phyloP scores from a whole-genome alignment of 148 eudicot genomes.

The Beta vulgaris region DNA sequence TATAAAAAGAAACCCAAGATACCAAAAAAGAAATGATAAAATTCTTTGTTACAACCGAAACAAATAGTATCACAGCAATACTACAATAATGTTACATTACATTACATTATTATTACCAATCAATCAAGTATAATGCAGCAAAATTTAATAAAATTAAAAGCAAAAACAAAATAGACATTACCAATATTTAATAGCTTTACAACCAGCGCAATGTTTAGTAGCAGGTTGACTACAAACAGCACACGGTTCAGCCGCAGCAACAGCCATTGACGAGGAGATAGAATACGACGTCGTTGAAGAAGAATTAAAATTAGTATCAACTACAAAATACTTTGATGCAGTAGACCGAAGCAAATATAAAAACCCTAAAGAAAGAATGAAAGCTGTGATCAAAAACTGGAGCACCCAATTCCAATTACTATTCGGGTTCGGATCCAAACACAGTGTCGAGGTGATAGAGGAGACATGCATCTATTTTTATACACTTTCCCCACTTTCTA shows the following conservation, averaged over 20 bases:
- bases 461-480: conserved; percentile 67
- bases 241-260: conserved; percentile 43
- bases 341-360: conserved; percentile 50
- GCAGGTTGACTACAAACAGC: conserved; percentile 46
- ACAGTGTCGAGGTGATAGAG: conserved; percentile 39
- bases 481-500: neutral
- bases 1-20: too few relatives aligned
- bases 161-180: conserved; percentile 19
- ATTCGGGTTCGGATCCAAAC: conserved; percentile 27
- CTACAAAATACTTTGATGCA: conserved; percentile 56
- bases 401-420: conserved; percentile 38
- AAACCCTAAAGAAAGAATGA: conserved; percentile 40
- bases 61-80: too few relatives aligned
- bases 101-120: too few relatives aligned
- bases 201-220: conserved; percentile 51
- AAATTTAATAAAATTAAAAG: neutral
- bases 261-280: too few relatives aligned
- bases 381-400: conserved; percentile 44
- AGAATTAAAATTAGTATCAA: conserved; percentile 39
- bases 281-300: conserved; percentile 3
- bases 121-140: neutral
- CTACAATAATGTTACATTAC: too few relatives aligned
- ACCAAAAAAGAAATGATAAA: too few relatives aligned
- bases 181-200: conserved; percentile 76
- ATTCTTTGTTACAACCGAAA: too few relatives aligned